phyloP scores from a whole-genome alignment of 371 early-diverging fungal species.

The Mortierella sp. region DNA sequence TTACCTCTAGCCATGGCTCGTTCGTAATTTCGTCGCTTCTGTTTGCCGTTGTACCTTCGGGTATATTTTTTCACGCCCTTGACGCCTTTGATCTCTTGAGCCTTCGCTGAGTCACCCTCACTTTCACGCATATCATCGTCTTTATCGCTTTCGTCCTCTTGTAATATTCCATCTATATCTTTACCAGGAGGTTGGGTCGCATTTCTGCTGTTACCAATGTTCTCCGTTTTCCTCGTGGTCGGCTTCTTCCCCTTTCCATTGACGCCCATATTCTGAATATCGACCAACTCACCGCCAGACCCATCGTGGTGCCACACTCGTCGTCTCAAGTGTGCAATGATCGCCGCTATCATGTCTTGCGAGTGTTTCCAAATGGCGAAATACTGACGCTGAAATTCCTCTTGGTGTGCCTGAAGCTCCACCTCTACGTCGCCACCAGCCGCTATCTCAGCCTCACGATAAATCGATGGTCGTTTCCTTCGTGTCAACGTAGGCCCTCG shows the following conservation, averaged over 20 bases:
- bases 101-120: background rate
- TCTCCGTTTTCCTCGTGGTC: too few species aligned
- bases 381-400: constrained; percentile 4
- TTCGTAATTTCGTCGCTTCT: constrained; percentile 25
- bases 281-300: constrained; percentile 31
- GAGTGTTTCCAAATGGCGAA: constrained; percentile 23
- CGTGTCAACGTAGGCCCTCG: constrained; percentile 11
- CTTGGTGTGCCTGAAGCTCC: constrained; percentile 16
- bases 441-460: too few species aligned
- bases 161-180: too few species aligned
- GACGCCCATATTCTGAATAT: constrained; percentile 25
- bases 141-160: background rate
- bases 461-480: background rate
- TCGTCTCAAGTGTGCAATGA: constrained; percentile 27
- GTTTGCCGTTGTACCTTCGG: constrained; percentile 25
- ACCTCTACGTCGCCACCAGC: too few species aligned
- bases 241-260: background rate
- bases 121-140: background rate
- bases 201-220: background rate
- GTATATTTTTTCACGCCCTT: constrained; percentile 43
- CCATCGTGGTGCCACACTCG: constrained; percentile 32
- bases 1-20: background rate
- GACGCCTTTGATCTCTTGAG: constrained; percentile 9
- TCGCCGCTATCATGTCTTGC: constrained; percentile 41
- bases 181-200: too few species aligned